Base-by-base conservation (phyloP, 2,329 filamentous ascomycete species). In the Cytospora leucostoma region DNA sequence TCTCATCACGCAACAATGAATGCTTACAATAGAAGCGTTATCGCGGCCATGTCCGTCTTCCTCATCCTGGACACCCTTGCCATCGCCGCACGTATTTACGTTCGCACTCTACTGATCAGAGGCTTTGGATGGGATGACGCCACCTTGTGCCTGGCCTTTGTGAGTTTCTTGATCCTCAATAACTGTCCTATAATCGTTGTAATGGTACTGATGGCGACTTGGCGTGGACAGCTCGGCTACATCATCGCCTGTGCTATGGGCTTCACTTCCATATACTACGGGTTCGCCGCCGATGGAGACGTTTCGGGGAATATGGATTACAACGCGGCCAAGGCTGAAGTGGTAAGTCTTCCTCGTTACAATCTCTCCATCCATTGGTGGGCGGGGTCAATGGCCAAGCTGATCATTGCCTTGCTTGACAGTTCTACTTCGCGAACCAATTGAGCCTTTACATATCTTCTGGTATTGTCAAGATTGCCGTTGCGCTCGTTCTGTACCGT, bases 401-500 rank as follows among this genome's bases (percentile, higher is more conserved):
- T 69, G 64, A 59, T 64, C 65, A 12, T 66, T 53, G 0, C 62
- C 2, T 66, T 60, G 70, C 68, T 67, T 34, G 59, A 33, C 33
- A 74, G 73, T 74, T 68, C 59, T 69, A 71, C 38, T 73, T 69
- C 54, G 72, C 70, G 13, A 72, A 72, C 38, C 72, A 74, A 61
- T 53, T 73, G 21, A 61, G 66, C 3, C 63, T 74, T 10, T 74
- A 74, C 58, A 70, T 74, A 57, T 69, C 71, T 7, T 72, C 72
- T 7, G 73, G 73, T 8, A 56, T 74, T 2, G 70, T 74, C 19
- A 74, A 74, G 66, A 54, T 74, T 40, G 73, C 72, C 8, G 72
- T 74, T 12, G 72, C 72, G 3, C 67, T 74, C n/a, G 72, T 74
- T 12, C 70, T 74, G 32, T 71, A 70, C 62, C 72, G 73, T 13